Evolutionary conservation across 805 yeast species (phyloP), one percentile per base, ranked within the genome.

Genomic region (Novakomyces olei): DNA sequence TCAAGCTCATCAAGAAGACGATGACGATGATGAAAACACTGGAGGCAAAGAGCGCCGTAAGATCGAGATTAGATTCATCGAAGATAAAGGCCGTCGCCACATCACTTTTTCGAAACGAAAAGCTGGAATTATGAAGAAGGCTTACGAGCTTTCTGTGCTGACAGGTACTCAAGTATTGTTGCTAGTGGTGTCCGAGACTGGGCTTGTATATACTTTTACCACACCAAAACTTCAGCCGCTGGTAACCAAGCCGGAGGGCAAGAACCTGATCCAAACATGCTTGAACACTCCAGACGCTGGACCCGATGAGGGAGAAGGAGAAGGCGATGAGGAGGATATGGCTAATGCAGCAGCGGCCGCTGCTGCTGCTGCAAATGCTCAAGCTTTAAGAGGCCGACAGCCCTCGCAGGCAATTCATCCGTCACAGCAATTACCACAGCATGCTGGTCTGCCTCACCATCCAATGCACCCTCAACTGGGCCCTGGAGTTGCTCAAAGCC

Each of bases 111-210:
- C 95, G 34, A 88, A 88, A 60, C 76, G 98, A 58, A 85, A 85
- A 58, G 96, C 94, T 29, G 98, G 98, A 45, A 85, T 88, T 48
- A 88, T 88, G 98, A 88, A 88, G 60, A 88, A 88, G 39, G 98
- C 98, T n/a, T 88, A 85, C 57, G 98, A 88, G 54, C 65, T 88
- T 41, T 76, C 92, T 15, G 96, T 88, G 34, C 65, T 88, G 45
- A 88, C 98, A 9, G 98, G 98, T 36, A 88, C 98, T 20, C 98
- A 88, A 56, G 96, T 88, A 19, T 65, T 88, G 41, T 61, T 88
- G 38, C 67, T 88, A 44, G 98, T 88, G 36, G 98, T 88, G 19
- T 75, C 92, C 34, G 98, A 88, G 55, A 88, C 98, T n/a, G 98
- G 98, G 10, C 69, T 88, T 40, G 98, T 88, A 35, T 88, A 88